Evolutionary conservation across 2,329 filamentous ascomycete species (phyloP), one percentile per base, ranked within the genome.

Genomic region (Aspergillus persii): DNA sequence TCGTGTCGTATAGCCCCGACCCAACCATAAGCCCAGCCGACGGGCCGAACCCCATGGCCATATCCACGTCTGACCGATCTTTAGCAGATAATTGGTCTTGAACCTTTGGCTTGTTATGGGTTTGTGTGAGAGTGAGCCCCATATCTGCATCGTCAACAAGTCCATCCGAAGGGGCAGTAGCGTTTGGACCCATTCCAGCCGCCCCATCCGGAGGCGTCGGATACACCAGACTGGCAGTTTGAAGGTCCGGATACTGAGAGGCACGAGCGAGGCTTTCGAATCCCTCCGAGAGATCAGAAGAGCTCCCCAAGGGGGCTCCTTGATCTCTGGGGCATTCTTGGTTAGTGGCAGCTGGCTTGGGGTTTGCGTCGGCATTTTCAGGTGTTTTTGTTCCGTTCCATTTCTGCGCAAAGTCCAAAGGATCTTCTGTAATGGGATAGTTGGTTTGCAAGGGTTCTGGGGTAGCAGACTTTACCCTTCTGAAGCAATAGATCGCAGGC

Each of bases 131-230:
- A 15, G 64, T 61, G 29, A 66, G 53, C 29, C 55, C 60, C n/a
- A 68, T 54, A 29, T 72, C 68, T 12, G 63, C 53, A 18, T 71
- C 66, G 49, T 77, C 76, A 4, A 61, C 62, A 46, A 73, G 71
- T 6, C 63, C 61, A 47, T 77, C 75, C 9, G 71, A 62, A 46
- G 70, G 61, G 33, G 65, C 66, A 5, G 68, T 26, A 26, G 68
- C 67, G 44, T 70, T 72, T 7, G 70, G 61, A 5, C 69, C 66
- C 52, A 74, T 67, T 26, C 68, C 68, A 11, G 72, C 66, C 58
- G 77, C 69, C n/a, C 78, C 80, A 60, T 83, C 82, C 54, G 82
- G 81, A 5, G 82, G 82, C 7, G 82, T 84, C 11, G 81, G 82
- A 69, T 84, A 84, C 31, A 84, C 79, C 54, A 80, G 72, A 59